Percentiles rank a stretch among this genome's conserved stretches.
phyloP scores from a whole-genome alignment of 495 filamentous ascomycete species.

The Hypoxylon perforatum region DNA sequence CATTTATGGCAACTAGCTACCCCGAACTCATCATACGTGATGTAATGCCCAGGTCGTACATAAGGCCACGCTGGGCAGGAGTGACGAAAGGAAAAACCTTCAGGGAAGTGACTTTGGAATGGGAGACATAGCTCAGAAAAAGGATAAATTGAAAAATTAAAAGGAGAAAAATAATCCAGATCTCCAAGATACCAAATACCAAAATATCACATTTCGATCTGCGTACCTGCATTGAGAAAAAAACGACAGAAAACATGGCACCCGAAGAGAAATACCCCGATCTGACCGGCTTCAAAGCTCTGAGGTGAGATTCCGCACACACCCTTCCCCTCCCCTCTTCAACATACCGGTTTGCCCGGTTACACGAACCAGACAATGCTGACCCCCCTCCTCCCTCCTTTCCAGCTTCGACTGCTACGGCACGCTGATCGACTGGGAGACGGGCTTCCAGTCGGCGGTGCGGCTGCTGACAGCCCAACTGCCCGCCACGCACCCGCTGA shows the following conservation, averaged over 20 bases:
- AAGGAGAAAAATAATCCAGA: neutral
- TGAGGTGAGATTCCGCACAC: constrained; percentile 41
- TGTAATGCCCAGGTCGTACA: constrained; percentile 25
- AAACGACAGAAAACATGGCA: constrained; percentile 16
- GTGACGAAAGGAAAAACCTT: constrained; percentile 24
- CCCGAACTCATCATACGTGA: constrained; percentile 13
- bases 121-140: neutral
- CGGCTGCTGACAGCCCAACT: constrained; percentile 56
- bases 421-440: constrained; percentile 83
- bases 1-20: constrained; percentile 24
- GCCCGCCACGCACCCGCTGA: constrained; percentile 54
- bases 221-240: constrained; percentile 5
- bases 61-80: constrained; percentile 26
- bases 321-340: neutral
- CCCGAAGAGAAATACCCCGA: constrained; percentile 39
- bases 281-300: constrained; percentile 45
- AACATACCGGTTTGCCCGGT: neutral
- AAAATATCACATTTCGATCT: neutral
- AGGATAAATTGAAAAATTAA: neutral
- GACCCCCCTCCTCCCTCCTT: constrained; percentile 46
- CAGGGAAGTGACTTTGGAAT: neutral
- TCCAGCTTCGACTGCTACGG: constrained; percentile 81
- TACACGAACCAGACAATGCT: neutral
- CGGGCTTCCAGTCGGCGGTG: constrained; percentile 46
- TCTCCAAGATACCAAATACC: neutral